Base-by-base conservation (phyloP, 305 asterid genomes). In the Fraxinus baroniana region DNA sequence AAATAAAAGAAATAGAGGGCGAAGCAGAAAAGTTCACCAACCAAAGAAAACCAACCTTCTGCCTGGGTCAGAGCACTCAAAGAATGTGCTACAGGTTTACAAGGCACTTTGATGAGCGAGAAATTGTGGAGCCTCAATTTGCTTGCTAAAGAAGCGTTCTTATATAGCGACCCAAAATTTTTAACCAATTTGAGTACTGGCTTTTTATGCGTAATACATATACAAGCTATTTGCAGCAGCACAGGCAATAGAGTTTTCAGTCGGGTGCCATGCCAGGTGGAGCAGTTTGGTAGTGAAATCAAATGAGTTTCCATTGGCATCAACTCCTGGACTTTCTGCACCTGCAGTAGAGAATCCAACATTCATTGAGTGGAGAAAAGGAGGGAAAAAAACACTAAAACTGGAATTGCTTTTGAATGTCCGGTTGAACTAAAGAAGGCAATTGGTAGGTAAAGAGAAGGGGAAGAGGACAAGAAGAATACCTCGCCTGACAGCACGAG, bases 201-300 rank as follows among this genome's bases (percentile, higher is more conserved):
- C 88, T 80, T 78, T 86, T 91, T 88, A 96, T 76, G 99, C 98
- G 79, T 97, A 93, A 86, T 97, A 97, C 99, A 97, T 97, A 77
- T 97, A 97, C 94, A 97, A 89, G 92, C 99, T 97, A 86, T 97
- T 97, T 81, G 99, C 99, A 79, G 98, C 99, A 79, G 98, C 99
- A 90, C 99, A 97, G 33, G 99, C 99, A 64, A 97, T 91, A 24
- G 97, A 93, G 88, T 97, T 94, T 86, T 94, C 99, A 2, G 97
- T 86, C 64, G 99, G 99, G 87, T 97, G 99, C 99, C 99, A 97
- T 8, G 98, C 98, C 86, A 97, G 90, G 91, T 94, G 98, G 88
- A 97, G 98, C 84, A 97, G 89, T 89, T 97, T 97, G 10, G 97
- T 94, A 10, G 97, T 91, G 92, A 92, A 92, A 88, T 97, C 99